These are phyloP conservation scores for Sanghuangporus sanghuang DNA, from an alignment of 1,284 basidiomycete species.

Conservation along the genomic window DNA sequence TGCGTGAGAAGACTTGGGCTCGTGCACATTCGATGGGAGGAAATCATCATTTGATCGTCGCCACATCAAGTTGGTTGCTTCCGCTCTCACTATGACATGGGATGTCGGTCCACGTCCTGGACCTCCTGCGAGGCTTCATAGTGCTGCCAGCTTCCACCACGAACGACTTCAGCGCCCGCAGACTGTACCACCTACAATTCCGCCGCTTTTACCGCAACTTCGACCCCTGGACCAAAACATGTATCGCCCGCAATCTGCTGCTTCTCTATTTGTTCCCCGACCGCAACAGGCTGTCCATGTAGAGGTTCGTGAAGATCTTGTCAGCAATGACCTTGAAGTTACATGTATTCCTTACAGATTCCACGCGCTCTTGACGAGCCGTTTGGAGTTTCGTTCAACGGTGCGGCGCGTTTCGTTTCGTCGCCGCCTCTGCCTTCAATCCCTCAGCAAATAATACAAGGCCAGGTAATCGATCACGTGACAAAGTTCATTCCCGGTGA, in stretches of 20 bases:
- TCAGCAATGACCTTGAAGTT: constrained; percentile 17
- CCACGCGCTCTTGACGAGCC: constrained; percentile 53
- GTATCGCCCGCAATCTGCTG: constrained; percentile 42
- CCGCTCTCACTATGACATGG: not conserved
- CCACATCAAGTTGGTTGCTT: constrained; percentile 4
- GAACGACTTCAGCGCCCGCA: not conserved
- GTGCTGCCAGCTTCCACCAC: not conserved
- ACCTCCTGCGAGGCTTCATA: constrained; percentile 4
- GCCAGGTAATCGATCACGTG: constrained; percentile 22
- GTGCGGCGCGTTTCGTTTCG: constrained; percentile 10
- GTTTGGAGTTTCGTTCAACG: constrained; percentile 8
- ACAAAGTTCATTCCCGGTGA: constrained; percentile 17
- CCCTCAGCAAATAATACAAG: constrained; percentile 9
- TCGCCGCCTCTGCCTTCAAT: constrained; percentile 16
- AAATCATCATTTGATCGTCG: not conserved
- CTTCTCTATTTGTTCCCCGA: constrained; percentile 62
- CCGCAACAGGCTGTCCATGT: constrained; percentile 56
- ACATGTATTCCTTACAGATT: constrained; percentile 40
- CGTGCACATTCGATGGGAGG: not conserved
- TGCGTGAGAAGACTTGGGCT: not conserved
- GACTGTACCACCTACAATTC: constrained; percentile 30
- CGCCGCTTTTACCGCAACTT: constrained; percentile 37
- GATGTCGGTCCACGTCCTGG: not conserved
- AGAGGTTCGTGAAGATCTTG: constrained; percentile 41
- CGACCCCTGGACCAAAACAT: constrained; percentile 22